Conservation (phyloP, 1,139 yeast species). For the Pichia inconspicua region DNA sequence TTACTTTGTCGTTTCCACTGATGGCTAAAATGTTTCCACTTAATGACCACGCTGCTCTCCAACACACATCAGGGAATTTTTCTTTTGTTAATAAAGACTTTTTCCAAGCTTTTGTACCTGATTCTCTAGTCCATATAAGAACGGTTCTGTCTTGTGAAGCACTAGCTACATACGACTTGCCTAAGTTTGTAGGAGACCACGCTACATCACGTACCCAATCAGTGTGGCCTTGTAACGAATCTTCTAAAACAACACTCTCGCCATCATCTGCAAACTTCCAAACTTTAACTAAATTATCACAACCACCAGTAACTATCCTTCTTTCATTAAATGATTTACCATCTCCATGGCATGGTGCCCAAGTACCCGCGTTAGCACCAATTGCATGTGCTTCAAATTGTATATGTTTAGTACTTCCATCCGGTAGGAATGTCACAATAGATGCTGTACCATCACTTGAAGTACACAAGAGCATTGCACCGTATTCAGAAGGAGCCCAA, state of each 20-base stretch:
- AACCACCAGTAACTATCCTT: conserved; percentile 89
- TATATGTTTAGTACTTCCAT: conserved; percentile 61
- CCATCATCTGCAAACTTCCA: conserved; percentile 65
- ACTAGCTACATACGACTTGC: conserved; percentile 89
- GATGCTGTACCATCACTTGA: conserved; percentile 92
- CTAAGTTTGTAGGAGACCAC: conserved; percentile 89
- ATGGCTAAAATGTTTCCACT: conserved; percentile 94
- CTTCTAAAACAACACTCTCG: conserved; percentile 63
- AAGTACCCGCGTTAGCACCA: conserved; percentile 89
- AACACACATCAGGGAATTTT: conserved; percentile 90
- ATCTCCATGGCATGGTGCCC: conserved; percentile 70
- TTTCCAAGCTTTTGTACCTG: conserved; percentile 57
- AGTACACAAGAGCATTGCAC: conserved; percentile 83
- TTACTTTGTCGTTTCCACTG: conserved; percentile 92
- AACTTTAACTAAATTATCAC: conserved; percentile 85
- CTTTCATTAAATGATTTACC: conserved; percentile 29
- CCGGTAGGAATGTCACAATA: conserved; percentile 84
- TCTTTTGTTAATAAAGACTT: conserved; percentile 67
- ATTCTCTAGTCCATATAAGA: conserved; percentile 78
- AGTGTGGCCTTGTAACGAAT: conserved; percentile 76
- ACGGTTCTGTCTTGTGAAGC: conserved; percentile 97
- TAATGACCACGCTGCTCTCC: conserved; percentile 98
- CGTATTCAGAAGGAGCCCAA: conserved; percentile 98
- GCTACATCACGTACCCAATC: conserved; percentile 99
- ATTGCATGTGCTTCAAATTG: conserved; percentile 78